Conservation (phyloP, 345 rosid genomes). For the Draba incana region DNA sequence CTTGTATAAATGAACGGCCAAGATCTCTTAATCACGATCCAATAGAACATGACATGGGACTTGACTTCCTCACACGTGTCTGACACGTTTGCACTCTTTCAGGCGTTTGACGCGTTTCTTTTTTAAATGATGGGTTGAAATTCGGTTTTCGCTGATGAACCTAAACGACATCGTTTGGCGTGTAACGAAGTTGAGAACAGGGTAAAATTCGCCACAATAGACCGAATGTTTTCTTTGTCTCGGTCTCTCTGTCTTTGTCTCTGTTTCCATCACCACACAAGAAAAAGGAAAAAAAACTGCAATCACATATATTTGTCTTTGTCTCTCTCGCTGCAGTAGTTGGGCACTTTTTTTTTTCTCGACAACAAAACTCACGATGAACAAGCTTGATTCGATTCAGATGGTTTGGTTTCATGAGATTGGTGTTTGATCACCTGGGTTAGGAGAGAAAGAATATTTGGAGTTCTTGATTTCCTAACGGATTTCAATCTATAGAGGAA, state of each 20-base stretch:
- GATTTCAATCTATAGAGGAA: neutral
- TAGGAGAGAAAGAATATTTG: neutral
- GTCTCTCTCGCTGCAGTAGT: neutral
- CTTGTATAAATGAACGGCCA: neutral
- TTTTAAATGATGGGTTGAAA: neutral
- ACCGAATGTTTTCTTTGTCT: no score
- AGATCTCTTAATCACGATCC: neutral
- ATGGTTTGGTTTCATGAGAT: conserved; percentile 28
- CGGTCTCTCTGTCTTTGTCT: no score
- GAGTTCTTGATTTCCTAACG: neutral
- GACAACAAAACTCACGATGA: neutral
- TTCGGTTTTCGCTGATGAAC: neutral
- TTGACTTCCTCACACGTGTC: conserved; percentile 25
- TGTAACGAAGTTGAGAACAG: no score
- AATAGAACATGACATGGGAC: neutral
- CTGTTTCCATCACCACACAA: no score
- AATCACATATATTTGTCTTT: no score
- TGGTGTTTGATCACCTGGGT: conserved; percentile 14
- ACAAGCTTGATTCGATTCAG: conserved; percentile 5
- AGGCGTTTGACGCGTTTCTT: conserved; percentile 44
- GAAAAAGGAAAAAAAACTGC: no score
- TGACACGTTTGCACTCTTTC: conserved; percentile 38
- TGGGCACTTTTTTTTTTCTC: neutral
- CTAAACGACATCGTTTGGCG: neutral
- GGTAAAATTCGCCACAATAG: no score